Percentiles rank a stretch among this genome's conserved stretches.
Conservation (phyloP, 2,329 filamentous ascomycete species). For the Acephala macrosclerotiorum region DNA sequence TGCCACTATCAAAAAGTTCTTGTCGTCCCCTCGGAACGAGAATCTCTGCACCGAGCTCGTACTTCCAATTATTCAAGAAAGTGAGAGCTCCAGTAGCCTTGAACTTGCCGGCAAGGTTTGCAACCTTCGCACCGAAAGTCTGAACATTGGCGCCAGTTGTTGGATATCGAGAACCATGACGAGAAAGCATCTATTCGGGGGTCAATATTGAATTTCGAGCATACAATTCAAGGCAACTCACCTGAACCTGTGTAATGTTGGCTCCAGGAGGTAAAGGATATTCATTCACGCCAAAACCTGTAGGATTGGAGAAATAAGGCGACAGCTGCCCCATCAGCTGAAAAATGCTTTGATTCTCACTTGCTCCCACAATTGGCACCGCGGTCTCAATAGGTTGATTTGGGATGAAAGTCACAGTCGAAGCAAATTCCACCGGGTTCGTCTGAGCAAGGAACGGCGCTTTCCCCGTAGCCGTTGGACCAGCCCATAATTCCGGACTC, state of each 20-base stretch:
- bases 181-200: conserved; percentile 71
- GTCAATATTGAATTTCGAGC: conserved; percentile 53
- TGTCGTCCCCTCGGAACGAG: conserved; percentile 76
- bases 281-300: conserved; percentile 76
- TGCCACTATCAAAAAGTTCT: conserved; percentile 75
- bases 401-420: conserved; percentile 67
- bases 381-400: conserved; percentile 76
- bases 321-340: conserved; percentile 73
- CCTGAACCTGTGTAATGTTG: conserved; percentile 71
- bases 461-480: conserved; percentile 73
- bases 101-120: conserved; percentile 59
- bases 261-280: conserved; percentile 71
- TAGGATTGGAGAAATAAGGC: conserved; percentile 72
- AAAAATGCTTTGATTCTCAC: conserved; percentile 71
- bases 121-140: conserved; percentile 63
- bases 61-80: conserved; percentile 75
- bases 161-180: conserved; percentile 78
- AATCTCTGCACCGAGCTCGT: conserved; percentile 73
- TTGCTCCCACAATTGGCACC: conserved; percentile 68
- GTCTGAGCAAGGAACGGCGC: conserved; percentile 77
- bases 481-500: conserved; percentile 64
- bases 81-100: conserved; percentile 64
- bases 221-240: conserved; percentile 30
- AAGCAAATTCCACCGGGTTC: conserved; percentile 67
- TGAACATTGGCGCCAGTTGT: conserved; percentile 64